Evolutionary conservation across 768 basidiomycete genomes (phyloP), one percentile per base, ranked within the genome.

Genomic region (Sporobolomyces phaffii): DNA sequence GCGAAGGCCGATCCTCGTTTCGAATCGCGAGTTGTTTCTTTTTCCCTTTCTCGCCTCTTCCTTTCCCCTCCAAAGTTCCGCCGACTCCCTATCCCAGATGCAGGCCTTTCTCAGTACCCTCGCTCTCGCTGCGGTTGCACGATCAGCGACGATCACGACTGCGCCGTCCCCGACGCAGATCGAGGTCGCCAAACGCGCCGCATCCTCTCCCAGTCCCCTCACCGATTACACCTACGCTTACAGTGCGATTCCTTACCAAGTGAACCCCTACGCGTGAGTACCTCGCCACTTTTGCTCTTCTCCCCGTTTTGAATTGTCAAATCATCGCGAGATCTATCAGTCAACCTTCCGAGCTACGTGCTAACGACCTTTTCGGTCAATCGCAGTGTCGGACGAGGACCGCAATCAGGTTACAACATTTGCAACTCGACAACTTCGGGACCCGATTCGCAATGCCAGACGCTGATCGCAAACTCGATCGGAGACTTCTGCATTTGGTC

Each of bases 401-500:
- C 63, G 34, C 63, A 58, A 28, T 65, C 47, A 2, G 60, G 56
- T n/a, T 70, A 58, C 62, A 65, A 62, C 53, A n/a, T 38, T 7
- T 71, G 70, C 53, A 71, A 71, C 62, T 47, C 52, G 8, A 71
- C 65, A 17, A 71, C 70, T 2, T 33, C 14, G 26, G 65, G 65
- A 8, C 26, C 58, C 29, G 49, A 67, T 13, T 64, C 70, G 43
- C 33, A 58, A 44, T 72, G 70, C 62, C 70, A 72, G 44, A 52
- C 60, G 5, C 22, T 52, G 3, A 20, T 63, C 43, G 47, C 56
- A 2, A 64, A 69, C 65, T 50, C 57, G 22, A 64, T 72, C 28
- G 58, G 29, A 26, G 76, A 75, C 50, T 71, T 70, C 61, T 70
- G 69, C 38, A 48, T 70, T 29, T 70, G 69, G 64, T 47, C 45